Percentiles rank a stretch among this genome's conserved stretches.
These are phyloP conservation scores for Sordariomycetes sp. DNA, from an alignment of 2,329 filamentous ascomycete genomes.

Conservation along the genomic window DNA sequence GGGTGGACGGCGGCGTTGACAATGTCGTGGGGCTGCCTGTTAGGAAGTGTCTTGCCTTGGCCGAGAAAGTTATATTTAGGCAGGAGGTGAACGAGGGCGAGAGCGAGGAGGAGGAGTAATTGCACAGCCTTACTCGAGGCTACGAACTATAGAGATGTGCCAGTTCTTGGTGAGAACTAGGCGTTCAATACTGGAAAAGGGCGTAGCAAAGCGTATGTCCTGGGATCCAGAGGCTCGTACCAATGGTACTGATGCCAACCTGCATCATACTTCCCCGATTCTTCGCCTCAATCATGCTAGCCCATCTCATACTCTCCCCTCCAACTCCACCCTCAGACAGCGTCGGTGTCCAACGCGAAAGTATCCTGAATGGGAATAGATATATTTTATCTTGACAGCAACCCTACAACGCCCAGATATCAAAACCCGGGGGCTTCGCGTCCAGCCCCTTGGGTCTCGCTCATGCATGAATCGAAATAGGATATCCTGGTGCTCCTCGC, in stretches of 20 bases:
- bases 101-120: slow-evolving; percentile 29
- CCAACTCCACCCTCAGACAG: too few species aligned
- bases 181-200: background rate
- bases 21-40: slow-evolving; percentile 91
- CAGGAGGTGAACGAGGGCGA: slow-evolving; percentile 54
- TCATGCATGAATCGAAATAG: background rate
- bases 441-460: background rate
- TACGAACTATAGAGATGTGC: background rate
- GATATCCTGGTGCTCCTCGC: background rate
- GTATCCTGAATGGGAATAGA: background rate
- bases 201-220: too few species aligned
- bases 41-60: slow-evolving; percentile 64
- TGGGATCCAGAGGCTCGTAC: too few species aligned
- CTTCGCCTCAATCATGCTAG: too few species aligned
- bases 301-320: too few species aligned
- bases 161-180: background rate
- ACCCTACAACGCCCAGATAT: background rate
- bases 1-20: slow-evolving; percentile 80
- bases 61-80: slow-evolving; percentile 76
- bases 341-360: background rate
- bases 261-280: too few species aligned
- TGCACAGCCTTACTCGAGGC: background rate
- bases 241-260: too few species aligned
- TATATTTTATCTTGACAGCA: background rate
- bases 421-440: background rate